Conservation (phyloP, 2,329 filamentous ascomycete species). For the Trichoderma citrinoviride region DNA sequence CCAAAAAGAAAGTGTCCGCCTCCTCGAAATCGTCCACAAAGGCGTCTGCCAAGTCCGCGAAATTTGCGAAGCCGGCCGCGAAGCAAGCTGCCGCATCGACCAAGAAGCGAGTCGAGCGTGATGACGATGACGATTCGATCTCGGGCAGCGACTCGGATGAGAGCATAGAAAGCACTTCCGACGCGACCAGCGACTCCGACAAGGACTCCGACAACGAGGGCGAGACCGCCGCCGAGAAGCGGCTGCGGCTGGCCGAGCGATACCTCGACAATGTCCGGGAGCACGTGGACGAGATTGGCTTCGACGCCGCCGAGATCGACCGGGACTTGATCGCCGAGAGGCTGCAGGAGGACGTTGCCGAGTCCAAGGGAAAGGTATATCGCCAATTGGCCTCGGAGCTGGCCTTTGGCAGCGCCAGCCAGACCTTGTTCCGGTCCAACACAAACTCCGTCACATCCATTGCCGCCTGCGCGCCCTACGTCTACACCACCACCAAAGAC, state of each 20-base stretch:
- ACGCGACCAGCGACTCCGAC: slow-evolving; percentile 46
- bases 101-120: slow-evolving; percentile 50
- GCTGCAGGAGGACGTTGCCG: slow-evolving; percentile 86
- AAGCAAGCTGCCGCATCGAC: slow-evolving; percentile 38
- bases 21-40: slow-evolving; percentile 45
- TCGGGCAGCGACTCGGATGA: slow-evolving; percentile 75
- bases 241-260: slow-evolving; percentile 82
- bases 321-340: slow-evolving; percentile 87
- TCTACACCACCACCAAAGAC: slow-evolving; percentile 88
- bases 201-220: slow-evolving; percentile 66
- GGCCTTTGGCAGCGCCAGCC: slow-evolving; percentile 63
- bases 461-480: slow-evolving; percentile 73
- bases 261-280: slow-evolving; percentile 88
- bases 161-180: slow-evolving; percentile 39
- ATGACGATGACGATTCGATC: slow-evolving; percentile 81
- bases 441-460: slow-evolving; percentile 75
- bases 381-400: slow-evolving; percentile 72
- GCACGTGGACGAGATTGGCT: slow-evolving; percentile 77
- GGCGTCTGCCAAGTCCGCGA: slow-evolving; percentile 38
- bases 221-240: slow-evolving; percentile 86
- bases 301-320: slow-evolving; percentile 92
- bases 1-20: slow-evolving; percentile 60
- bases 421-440: slow-evolving; percentile 75
- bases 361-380: slow-evolving; percentile 87
- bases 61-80: slow-evolving; percentile 36